Evolutionary conservation across 441 rosid genomes (phyloP).

Genomic region (Pelargonium australe): DNA sequence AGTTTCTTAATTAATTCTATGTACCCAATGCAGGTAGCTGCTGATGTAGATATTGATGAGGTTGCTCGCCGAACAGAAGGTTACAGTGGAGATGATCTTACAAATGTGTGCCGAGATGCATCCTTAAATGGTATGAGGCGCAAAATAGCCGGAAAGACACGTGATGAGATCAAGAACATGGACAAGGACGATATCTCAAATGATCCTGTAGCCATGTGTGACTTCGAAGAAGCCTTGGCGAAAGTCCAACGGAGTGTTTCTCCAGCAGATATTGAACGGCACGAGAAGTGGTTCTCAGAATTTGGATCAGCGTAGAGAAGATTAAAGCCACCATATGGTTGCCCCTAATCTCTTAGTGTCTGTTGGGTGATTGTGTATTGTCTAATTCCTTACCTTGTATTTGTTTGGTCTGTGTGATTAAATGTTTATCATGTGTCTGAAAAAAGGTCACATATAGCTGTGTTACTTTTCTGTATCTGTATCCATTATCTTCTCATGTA

Average conservation of each 20-base stretch:
- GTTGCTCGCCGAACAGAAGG: slow-evolving; percentile 93
- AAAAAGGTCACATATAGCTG: too few relatives aligned
- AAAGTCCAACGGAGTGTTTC: slow-evolving; percentile 96
- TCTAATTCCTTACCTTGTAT: too few relatives aligned
- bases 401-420: too few relatives aligned
- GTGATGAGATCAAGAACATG: slow-evolving; percentile 98
- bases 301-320: slow-evolving; percentile 68
- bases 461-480: too few relatives aligned
- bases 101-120: slow-evolving; percentile 95
- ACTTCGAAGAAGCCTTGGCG: slow-evolving; percentile 85
- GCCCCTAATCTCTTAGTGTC: background rate
- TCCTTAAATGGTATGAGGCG: slow-evolving; percentile 99
- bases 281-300: slow-evolving; percentile 91
- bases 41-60: slow-evolving; percentile 82
- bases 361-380: background rate
- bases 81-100: slow-evolving; percentile 97
- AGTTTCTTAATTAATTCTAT: background rate
- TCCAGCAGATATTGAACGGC: slow-evolving; percentile 81
- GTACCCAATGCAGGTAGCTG: slow-evolving; percentile 48
- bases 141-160: slow-evolving; percentile 93
- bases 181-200: slow-evolving; percentile 92
- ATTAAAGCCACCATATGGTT: background rate
- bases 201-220: slow-evolving; percentile 97
- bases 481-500: too few relatives aligned
- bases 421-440: too few relatives aligned